Conservation (phyloP, 176 grass and related monocot genomes). For the Puya raimondii region DNA sequence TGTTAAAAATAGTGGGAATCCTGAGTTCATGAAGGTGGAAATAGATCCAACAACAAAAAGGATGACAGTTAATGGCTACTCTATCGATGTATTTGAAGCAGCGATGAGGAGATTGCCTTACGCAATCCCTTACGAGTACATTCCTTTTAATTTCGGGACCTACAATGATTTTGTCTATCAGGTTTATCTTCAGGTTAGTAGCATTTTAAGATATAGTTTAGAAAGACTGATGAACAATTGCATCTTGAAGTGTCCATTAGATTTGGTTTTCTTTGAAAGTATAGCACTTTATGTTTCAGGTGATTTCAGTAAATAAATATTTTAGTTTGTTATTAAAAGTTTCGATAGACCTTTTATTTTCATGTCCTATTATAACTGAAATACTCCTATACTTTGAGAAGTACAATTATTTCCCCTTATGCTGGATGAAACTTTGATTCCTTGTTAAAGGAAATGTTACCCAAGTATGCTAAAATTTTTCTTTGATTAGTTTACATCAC, state of each 20-base stretch:
- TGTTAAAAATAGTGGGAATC: neutral
- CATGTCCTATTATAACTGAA: neutral
- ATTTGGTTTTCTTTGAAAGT: no score
- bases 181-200: slow-evolving; percentile 8
- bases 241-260: no score
- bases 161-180: slow-evolving; percentile 10
- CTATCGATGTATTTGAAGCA: slow-evolving; percentile 18
- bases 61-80: neutral
- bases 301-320: no score
- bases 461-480: no score
- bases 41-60: neutral
- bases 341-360: neutral
- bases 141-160: neutral
- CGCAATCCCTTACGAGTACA: slow-evolving; percentile 1
- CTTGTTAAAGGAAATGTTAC: no score
- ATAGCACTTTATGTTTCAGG: no score
- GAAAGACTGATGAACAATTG: no score
- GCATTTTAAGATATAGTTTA: neutral
- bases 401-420: neutral
- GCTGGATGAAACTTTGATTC: no score
- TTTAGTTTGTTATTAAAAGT: no score
- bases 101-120: slow-evolving; percentile 3
- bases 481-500: no score
- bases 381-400: neutral
- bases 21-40: slow-evolving; percentile 1